Percentiles rank a stretch among this genome's conserved stretches.
Conservation (phyloP, 2,329 filamentous ascomycete species). For the Arthrobotrys entomopaga region DNA sequence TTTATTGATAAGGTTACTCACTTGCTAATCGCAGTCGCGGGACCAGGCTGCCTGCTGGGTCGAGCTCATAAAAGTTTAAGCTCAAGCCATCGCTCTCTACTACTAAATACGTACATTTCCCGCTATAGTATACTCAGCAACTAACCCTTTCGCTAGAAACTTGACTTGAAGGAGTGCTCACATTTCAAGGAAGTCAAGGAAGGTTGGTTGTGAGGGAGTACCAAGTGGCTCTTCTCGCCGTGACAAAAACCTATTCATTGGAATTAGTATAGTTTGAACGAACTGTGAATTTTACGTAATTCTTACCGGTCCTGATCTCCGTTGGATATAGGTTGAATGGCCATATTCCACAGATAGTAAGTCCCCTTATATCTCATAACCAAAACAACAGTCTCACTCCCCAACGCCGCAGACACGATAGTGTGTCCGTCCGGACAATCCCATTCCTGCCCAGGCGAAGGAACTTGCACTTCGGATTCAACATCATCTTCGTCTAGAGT, state of each 20-base stretch:
- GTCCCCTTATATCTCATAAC: conserved; percentile 13
- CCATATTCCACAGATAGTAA: conserved; percentile 48
- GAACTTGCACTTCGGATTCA: conserved; percentile 37
- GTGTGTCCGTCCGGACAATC: conserved; percentile 31
- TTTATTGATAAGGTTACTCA: conserved; percentile 30
- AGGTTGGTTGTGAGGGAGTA: conserved; percentile 34
- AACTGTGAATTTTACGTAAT: neutral
- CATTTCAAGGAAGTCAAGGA: conserved; percentile 40
- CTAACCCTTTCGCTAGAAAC: neutral
- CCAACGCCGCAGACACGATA: conserved; percentile 29
- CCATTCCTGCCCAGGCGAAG: conserved; percentile 45
- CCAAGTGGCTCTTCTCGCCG: conserved; percentile 19
- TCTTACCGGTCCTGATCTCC: conserved; percentile 43
- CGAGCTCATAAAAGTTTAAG: conserved; percentile 31
- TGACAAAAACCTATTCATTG: conserved; percentile 26
- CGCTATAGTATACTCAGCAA: conserved; percentile 23
- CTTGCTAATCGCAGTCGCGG: conserved; percentile 32
- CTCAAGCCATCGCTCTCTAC: conserved; percentile 19
- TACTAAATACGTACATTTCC: conserved; percentile 2
- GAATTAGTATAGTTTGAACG: neutral
- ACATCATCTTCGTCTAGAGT: conserved; percentile 39
- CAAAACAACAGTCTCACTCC: conserved; percentile 27
- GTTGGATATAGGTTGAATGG: conserved; percentile 22
- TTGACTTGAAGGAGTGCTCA: neutral
- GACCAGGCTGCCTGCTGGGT: neutral